Conservation (phyloP, 768 basidiomycete species). For the Albatrellus ellisii region DNA sequence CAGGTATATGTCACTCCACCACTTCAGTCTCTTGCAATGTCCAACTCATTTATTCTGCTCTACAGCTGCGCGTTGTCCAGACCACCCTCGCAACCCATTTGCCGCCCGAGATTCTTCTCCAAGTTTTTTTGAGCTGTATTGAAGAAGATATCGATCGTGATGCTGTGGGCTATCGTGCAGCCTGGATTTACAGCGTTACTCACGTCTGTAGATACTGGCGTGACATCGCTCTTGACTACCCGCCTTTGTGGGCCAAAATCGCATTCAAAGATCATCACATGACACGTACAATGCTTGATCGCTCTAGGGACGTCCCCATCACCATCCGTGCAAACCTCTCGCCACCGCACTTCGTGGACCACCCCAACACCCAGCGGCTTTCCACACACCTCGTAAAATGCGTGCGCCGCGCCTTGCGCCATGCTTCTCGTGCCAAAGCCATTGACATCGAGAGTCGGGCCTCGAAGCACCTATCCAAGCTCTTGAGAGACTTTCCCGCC, state of each 20-base stretch:
- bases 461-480: slow-evolving; percentile 8
- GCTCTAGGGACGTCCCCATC: slow-evolving; percentile 9
- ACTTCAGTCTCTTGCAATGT: no score
- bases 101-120: slow-evolving; percentile 13
- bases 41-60: no score
- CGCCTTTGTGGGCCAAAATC: slow-evolving; percentile 12
- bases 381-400: slow-evolving; percentile 6
- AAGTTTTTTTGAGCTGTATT: slow-evolving; percentile 11
- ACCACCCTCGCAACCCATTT: background rate
- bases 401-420: slow-evolving; percentile 12
- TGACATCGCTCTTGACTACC: slow-evolving; percentile 10
- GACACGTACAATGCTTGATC: slow-evolving; percentile 13
- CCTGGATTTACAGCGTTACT: slow-evolving; percentile 9
- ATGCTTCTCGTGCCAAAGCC: slow-evolving; percentile 12
- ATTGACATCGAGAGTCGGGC: slow-evolving; percentile 8
- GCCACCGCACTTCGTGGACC: background rate
- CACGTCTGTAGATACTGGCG: slow-evolving; percentile 13
- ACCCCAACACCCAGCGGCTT: slow-evolving; percentile 2
- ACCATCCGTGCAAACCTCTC: slow-evolving; percentile 10
- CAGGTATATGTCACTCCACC: no score
- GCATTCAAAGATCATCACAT: slow-evolving; percentile 10
- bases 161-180: slow-evolving; percentile 5
- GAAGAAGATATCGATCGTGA: slow-evolving; percentile 5
- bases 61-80: no score
- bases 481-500: slow-evolving; percentile 8